Base-by-base conservation (phyloP, 164 flowering plant species). In the Aristolochia californica region DNA sequence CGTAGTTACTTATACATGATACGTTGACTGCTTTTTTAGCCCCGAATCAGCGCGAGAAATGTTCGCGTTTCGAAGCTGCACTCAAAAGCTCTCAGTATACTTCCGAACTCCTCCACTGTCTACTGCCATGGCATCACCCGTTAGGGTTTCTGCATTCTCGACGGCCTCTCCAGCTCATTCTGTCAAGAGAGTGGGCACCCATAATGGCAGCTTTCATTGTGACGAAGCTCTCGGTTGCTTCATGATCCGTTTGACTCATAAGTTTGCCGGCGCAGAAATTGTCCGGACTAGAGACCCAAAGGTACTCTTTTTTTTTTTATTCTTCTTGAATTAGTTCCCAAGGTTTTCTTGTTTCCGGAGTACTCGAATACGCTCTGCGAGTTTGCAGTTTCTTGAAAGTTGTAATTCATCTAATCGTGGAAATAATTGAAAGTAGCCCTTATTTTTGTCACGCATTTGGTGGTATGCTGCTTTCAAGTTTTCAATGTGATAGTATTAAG, bases 221-320 rank as follows among this genome's bases (percentile, higher is more conserved):
- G 96, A 89, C 66, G 99, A 89, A 68, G 97, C 99, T 23, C 96
- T 93, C 4, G 99, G 90, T 62, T 93, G 99, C 78, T 93, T 93
- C 83, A 84, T 93, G 88, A 84, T 93, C 63, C 91, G 93, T 57
- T 90, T 84, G 64, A 85, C 96, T 49, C 43, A 77, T 28, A 88
- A 77, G 64, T 90, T 87, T 81, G 54, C 62, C 66, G 63, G 57
- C 30, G 94, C 96, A 21, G 78, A 86, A 20, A 78, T 94, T 43
- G 79, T 94, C 45, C 88, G 97, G 13, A 75, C 93, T 55, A 75
- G 97, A 22, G 96, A 94, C 63, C 70, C 84, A 14, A 67, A 84
- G 87, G 97, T 85, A 23, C 8, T 43, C 43, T 25, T 34, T 53
- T 10, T 18, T 48, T 28, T 25, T 17, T 24, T 28, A 25, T 1